Evolutionary conservation across 257 asterid species (phyloP).

Genomic region (Penstemon newberryi): DNA sequence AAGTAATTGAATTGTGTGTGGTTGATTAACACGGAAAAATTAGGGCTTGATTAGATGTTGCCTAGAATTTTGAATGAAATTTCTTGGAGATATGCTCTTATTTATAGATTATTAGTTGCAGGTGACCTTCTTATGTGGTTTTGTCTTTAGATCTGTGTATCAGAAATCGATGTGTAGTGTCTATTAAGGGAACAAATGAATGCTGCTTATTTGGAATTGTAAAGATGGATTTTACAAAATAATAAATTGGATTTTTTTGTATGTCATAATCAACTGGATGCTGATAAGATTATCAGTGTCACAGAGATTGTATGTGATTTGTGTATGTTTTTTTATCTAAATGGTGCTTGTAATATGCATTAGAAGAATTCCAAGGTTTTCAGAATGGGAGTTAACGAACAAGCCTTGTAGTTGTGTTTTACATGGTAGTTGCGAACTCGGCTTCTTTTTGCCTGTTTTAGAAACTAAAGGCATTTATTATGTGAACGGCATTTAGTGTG

Average conservation of each 20-base stretch:
- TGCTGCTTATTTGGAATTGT: slow-evolving; percentile 2
- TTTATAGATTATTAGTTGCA: slow-evolving; percentile 23
- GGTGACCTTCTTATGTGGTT: slow-evolving; percentile 3
- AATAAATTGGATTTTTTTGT: no score
- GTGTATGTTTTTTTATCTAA: slow-evolving; percentile 18
- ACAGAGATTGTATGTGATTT: slow-evolving; percentile 10
- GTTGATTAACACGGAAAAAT: not conserved
- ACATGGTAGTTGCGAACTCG: not conserved
- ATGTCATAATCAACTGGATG: not conserved
- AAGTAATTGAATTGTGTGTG: slow-evolving; percentile 7
- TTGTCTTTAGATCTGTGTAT: slow-evolving; percentile 26
- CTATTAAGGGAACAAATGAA: no score
- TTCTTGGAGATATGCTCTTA: not conserved
- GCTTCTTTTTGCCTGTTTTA: not conserved
- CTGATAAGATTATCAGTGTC: not conserved
- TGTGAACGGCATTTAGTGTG: not conserved
- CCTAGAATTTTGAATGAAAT: slow-evolving; percentile 12
- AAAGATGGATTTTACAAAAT: not conserved
- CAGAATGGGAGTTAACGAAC: not conserved
- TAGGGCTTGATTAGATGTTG: slow-evolving; percentile 25
- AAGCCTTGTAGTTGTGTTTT: not conserved
- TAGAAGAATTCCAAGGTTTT: not conserved
- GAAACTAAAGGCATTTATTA: not conserved
- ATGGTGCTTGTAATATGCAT: not conserved
- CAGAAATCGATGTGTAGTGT: slow-evolving; percentile 2